phyloP scores from a whole-genome alignment of 306 rosid species.

The Rubus idaeus region DNA sequence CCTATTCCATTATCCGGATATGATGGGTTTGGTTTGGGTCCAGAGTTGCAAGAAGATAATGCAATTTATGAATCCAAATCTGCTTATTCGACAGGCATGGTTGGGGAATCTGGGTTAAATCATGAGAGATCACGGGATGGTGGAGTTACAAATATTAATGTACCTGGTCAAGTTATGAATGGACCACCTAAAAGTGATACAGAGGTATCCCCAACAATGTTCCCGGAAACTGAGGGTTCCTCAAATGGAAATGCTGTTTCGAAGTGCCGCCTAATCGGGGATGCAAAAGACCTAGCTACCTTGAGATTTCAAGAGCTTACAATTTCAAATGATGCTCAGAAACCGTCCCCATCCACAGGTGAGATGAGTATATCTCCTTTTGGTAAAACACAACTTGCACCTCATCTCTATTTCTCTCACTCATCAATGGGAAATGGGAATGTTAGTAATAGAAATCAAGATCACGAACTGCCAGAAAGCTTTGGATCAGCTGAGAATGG shows the following conservation, averaged over 20 bases:
- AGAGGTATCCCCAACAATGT: slow-evolving; percentile 13
- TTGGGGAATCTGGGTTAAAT: slow-evolving; percentile 23
- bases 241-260: slow-evolving; percentile 31
- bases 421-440: slow-evolving; percentile 29
- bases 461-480: slow-evolving; percentile 17
- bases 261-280: slow-evolving; percentile 37
- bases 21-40: slow-evolving; percentile 26
- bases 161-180: slow-evolving; percentile 17
- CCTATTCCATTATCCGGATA: slow-evolving; percentile 18
- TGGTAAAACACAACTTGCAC: slow-evolving; percentile 24
- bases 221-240: slow-evolving; percentile 15
- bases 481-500: slow-evolving; percentile 25
- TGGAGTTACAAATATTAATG: slow-evolving; percentile 21
- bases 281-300: slow-evolving; percentile 47
- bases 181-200: slow-evolving; percentile 19
- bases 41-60: slow-evolving; percentile 35
- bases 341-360: slow-evolving; percentile 17
- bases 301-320: slow-evolving; percentile 33
- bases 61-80: slow-evolving; percentile 17
- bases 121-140: slow-evolving; percentile 20
- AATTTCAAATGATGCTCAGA: slow-evolving; percentile 34
- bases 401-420: slow-evolving; percentile 26
- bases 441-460: slow-evolving; percentile 17
- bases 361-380: slow-evolving; percentile 26
- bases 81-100: slow-evolving; percentile 14